A percentile compares a stretch with the other conserved stretches of the same genome.
Evolutionary conservation across 2,329 filamentous ascomycete species (phyloP).

Genomic region (Epichloe glyceriae): DNA sequence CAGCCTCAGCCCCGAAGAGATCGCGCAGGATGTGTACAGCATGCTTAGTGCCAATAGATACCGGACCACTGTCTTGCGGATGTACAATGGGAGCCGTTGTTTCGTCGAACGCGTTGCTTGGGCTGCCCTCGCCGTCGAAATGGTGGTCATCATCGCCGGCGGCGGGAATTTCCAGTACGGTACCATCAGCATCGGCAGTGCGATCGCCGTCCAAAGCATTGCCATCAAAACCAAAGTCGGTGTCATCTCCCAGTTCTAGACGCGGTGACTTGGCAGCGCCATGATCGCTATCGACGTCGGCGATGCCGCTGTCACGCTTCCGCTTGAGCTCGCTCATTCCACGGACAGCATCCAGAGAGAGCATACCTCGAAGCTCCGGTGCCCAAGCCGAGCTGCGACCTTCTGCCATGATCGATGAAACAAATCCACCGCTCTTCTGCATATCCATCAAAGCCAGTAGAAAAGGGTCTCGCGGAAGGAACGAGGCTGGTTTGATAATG

Average conservation of each 20-base stretch:
- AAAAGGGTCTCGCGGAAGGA: slow-evolving; percentile 76
- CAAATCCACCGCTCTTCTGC: slow-evolving; percentile 83
- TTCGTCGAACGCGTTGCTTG: slow-evolving; percentile 59
- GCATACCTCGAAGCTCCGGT: slow-evolving; percentile 79
- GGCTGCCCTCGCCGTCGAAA: slow-evolving; percentile 29
- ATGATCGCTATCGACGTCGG: slow-evolving; percentile 60
- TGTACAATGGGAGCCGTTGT: slow-evolving; percentile 64
- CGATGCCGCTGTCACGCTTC: slow-evolving; percentile 81
- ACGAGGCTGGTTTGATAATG: slow-evolving; percentile 71
- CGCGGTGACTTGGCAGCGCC: slow-evolving; percentile 55
- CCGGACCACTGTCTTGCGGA: slow-evolving; percentile 70
- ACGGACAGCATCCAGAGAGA: slow-evolving; percentile 74
- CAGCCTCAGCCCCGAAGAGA: slow-evolving; percentile 63
- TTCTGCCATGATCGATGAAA: slow-evolving; percentile 74
- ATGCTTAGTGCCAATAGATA: slow-evolving; percentile 86
- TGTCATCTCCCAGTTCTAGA: slow-evolving; percentile 54
- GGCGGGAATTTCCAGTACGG: slow-evolving; percentile 51
- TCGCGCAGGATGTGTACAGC: slow-evolving; percentile 91
- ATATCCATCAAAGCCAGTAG: slow-evolving; percentile 80
- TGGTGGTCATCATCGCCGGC: slow-evolving; percentile 31
- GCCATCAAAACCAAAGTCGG: slow-evolving; percentile 35
- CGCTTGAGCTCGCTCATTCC: slow-evolving; percentile 74
- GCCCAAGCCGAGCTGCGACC: slow-evolving; percentile 72
- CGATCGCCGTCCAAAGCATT: slow-evolving; percentile 37
- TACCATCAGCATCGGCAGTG: slow-evolving; percentile 44